phyloP scores from a whole-genome alignment of 2,329 filamentous ascomycete species.

The Rutstroemia sp. region DNA sequence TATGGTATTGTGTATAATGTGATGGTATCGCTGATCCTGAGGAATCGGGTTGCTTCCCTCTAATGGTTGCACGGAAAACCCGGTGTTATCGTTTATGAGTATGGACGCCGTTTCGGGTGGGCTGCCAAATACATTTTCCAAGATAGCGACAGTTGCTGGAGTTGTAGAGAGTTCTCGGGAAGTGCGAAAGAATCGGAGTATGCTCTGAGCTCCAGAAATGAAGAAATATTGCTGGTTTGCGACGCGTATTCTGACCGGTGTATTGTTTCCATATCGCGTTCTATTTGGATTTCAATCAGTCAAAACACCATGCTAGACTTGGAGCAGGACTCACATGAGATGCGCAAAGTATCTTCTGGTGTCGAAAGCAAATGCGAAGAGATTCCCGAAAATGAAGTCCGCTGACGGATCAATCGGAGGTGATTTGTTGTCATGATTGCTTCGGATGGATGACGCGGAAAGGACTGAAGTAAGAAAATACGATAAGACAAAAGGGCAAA shows the following conservation, averaged over 20 bases:
- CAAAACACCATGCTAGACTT: neutral
- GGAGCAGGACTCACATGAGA: conserved; percentile 6
- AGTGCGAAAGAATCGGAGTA: conserved; percentile 13
- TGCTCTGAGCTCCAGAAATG: conserved; percentile 15
- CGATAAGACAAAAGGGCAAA: conserved; percentile 7
- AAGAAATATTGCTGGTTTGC: conserved; percentile 12
- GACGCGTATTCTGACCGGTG: conserved; percentile 15
- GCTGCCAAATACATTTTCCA: conserved; percentile 14
- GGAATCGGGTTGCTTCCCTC: conserved; percentile 10
- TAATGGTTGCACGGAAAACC: conserved; percentile 11
- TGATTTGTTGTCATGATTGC: conserved; percentile 5
- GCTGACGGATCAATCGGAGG: conserved; percentile 17
- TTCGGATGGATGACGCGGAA: conserved; percentile 2
- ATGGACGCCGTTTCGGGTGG: conserved; percentile 7
- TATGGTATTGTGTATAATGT: conserved; percentile 11
- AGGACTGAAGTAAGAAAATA: conserved; percentile 7
- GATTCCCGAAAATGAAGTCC: conserved; percentile 16
- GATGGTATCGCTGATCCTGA: conserved; percentile 14
- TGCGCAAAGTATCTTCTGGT: conserved; percentile 10
- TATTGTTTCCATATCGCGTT: conserved; percentile 9
- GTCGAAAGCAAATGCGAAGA: conserved; percentile 15
- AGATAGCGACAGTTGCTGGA: conserved; percentile 1
- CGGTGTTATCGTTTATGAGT: conserved; percentile 13
- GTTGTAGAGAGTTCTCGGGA: conserved; percentile 14
- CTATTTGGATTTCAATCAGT: conserved; percentile 2